Evolutionary conservation across 768 basidiomycete species (phyloP).

Genomic region (Obba rivulosa): DNA sequence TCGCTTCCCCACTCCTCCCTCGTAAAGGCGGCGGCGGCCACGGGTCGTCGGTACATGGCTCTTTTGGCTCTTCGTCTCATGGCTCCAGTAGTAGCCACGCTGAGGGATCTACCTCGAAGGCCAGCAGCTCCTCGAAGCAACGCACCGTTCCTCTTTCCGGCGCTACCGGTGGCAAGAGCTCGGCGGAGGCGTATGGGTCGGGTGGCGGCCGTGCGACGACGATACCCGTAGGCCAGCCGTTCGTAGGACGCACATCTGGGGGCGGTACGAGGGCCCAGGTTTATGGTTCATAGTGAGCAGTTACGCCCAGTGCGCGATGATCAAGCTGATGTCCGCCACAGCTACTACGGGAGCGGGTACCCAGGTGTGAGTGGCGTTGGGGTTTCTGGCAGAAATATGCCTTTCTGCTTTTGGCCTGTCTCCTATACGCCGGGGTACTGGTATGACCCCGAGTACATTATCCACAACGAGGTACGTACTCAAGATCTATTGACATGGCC

Average conservation of each 20-base stretch:
- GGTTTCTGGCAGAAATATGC: slow-evolving; percentile 46
- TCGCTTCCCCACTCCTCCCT: slow-evolving; percentile 10
- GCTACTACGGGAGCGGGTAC: slow-evolving; percentile 59
- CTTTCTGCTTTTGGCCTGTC: slow-evolving; percentile 63
- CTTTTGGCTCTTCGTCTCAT: not conserved
- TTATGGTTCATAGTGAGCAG: slow-evolving; percentile 1
- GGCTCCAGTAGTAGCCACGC: slow-evolving; percentile 11
- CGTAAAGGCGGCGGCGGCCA: slow-evolving; percentile 15
- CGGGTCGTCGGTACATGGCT: slow-evolving; percentile 2
- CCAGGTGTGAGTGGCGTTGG: slow-evolving; percentile 43
- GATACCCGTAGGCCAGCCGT: slow-evolving; percentile 23
- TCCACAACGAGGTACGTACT: slow-evolving; percentile 35
- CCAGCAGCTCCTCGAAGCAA: no score
- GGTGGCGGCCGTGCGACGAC: slow-evolving; percentile 19
- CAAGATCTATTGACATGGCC: no score
- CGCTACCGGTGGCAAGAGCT: slow-evolving; percentile 13
- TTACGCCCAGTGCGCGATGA: not conserved
- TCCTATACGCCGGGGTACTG: slow-evolving; percentile 36
- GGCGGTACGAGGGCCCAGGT: slow-evolving; percentile 37
- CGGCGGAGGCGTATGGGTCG: slow-evolving; percentile 20
- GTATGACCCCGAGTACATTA: slow-evolving; percentile 28
- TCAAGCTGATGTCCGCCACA: slow-evolving; percentile 15
- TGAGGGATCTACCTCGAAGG: slow-evolving; percentile 8
- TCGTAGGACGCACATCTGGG: slow-evolving; percentile 38
- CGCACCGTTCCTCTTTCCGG: slow-evolving; percentile 13